phyloP scores from a whole-genome alignment of 164 flowering plant species.

The Protea cynaroides region DNA sequence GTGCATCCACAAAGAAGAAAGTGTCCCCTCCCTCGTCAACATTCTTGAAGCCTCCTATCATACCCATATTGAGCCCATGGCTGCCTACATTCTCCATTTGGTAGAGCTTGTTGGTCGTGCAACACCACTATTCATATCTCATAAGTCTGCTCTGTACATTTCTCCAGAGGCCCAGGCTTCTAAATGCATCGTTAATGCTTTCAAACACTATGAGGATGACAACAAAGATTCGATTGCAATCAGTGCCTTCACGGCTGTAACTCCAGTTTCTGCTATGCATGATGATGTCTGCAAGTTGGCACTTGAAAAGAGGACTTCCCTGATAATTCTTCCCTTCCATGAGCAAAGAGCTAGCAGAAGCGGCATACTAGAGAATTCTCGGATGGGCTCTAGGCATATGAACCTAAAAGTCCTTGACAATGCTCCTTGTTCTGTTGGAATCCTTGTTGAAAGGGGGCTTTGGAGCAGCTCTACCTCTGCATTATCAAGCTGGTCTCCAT shows the following conservation, averaged over 20 bases:
- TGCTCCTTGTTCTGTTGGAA: slow-evolving; percentile 61
- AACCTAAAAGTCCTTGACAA: slow-evolving; percentile 32
- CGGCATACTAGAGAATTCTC: neutral
- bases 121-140: slow-evolving; percentile 9
- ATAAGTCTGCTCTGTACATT: neutral
- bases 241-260: slow-evolving; percentile 21
- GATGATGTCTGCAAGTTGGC: slow-evolving; percentile 42
- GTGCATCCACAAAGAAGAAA: slow-evolving; percentile 12
- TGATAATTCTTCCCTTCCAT: slow-evolving; percentile 52
- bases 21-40: slow-evolving; percentile 15
- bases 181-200: slow-evolving; percentile 11
- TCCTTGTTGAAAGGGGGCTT: slow-evolving; percentile 36
- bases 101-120: slow-evolving; percentile 17
- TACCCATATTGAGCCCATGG: slow-evolving; percentile 1
- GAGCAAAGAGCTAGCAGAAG: slow-evolving; percentile 8
- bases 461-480: neutral
- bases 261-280: slow-evolving; percentile 43
- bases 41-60: slow-evolving; percentile 16
- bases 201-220: slow-evolving; percentile 5
- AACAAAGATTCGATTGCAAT: neutral
- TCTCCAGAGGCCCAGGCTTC: neutral
- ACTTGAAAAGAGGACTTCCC: slow-evolving; percentile 17
- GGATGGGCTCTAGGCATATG: slow-evolving; percentile 10
- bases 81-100: slow-evolving; percentile 11
- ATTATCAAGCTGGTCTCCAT: neutral